These are phyloP conservation scores for Striga asiatica DNA, from an alignment of 257 asterid species.

Conservation along the genomic window DNA sequence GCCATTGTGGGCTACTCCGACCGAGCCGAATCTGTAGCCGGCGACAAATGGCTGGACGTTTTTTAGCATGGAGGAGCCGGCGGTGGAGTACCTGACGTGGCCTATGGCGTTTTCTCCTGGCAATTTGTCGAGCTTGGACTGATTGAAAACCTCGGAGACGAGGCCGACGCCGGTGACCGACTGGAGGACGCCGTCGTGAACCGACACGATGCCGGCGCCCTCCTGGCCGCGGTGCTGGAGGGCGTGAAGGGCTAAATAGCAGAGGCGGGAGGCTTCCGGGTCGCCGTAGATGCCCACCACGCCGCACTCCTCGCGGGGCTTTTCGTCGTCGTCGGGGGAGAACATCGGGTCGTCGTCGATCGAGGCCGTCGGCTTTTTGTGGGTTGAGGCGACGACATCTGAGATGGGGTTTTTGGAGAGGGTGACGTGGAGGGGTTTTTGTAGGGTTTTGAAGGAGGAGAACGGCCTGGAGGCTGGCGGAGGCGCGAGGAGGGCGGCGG, in stretches of 20 bases:
- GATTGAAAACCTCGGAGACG: slow-evolving; percentile 70
- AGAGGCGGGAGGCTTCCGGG: slow-evolving; percentile 79
- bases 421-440: slow-evolving; percentile 24
- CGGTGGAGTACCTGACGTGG: slow-evolving; percentile 88
- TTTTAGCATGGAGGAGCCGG: slow-evolving; percentile 87
- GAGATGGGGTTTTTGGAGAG: slow-evolving; percentile 44
- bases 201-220: slow-evolving; percentile 87
- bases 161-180: slow-evolving; percentile 79
- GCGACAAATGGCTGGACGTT: slow-evolving; percentile 97
- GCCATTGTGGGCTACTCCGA: slow-evolving; percentile 96
- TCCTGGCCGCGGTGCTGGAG: slow-evolving; percentile 96
- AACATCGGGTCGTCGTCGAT: neutral
- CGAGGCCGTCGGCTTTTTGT: neutral
- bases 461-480: slow-evolving; percentile 10
- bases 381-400: slow-evolving; percentile 22
- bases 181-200: slow-evolving; percentile 51
- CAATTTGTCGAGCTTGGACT: slow-evolving; percentile 57
- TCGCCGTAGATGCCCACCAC: slow-evolving; percentile 91
- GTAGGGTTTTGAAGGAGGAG: slow-evolving; percentile 17
- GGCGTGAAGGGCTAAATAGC: slow-evolving; percentile 77
- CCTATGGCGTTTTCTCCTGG: slow-evolving; percentile 90
- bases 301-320: slow-evolving; percentile 89
- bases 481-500: slow-evolving; percentile 17
- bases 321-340: slow-evolving; percentile 32
- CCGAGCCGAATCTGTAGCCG: slow-evolving; percentile 72